Conservation (phyloP, 345 rosid genomes). For the Syzygium aqueum region DNA sequence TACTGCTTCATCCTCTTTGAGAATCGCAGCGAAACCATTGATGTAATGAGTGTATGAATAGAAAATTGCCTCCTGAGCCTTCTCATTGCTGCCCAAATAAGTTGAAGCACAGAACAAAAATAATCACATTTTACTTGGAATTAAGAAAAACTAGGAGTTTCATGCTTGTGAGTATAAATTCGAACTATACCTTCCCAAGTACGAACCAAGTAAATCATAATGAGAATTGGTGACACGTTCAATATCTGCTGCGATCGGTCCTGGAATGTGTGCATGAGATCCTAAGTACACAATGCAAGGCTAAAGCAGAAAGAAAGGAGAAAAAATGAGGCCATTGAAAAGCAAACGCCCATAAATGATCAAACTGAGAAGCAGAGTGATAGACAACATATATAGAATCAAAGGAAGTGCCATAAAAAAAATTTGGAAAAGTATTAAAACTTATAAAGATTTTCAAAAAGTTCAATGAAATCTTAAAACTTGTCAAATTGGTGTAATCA, state of each 20-base stretch:
- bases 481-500: background rate
- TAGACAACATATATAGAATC: background rate
- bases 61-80: conserved; percentile 45
- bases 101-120: background rate
- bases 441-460: background rate
- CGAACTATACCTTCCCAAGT: conserved; percentile 21
- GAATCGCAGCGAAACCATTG: conserved; percentile 62
- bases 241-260: conserved; percentile 2
- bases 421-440: background rate
- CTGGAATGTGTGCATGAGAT: conserved; percentile 13
- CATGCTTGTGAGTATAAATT: background rate
- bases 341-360: background rate
- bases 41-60: conserved; percentile 46
- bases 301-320: background rate
- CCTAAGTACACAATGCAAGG: conserved; percentile 26
- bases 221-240: conserved; percentile 11
- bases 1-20: conserved; percentile 48
- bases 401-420: background rate
- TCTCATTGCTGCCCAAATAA: conserved; percentile 20
- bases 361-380: background rate
- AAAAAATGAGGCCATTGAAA: background rate
- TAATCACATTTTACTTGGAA: background rate
- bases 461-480: background rate
- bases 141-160: background rate
- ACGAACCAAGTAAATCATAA: conserved; percentile 16